Conservation (phyloP, 2,329 filamentous ascomycete genomes). For the Verticillium klebahnii region DNA sequence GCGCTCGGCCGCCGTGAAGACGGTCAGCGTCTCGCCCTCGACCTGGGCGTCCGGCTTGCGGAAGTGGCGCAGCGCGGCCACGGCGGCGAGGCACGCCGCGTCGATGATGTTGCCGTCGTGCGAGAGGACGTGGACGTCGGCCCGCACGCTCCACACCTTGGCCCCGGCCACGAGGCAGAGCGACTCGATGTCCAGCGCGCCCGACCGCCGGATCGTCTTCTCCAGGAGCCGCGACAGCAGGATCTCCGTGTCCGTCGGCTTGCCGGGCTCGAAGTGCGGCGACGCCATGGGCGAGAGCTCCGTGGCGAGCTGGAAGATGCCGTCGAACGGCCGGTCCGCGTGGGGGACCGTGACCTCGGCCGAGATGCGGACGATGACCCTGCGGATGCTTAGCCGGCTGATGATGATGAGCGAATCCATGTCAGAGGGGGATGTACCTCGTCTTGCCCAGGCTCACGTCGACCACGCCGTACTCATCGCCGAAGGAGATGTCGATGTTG, state of each 20-base stretch:
- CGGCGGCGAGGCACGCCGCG: constrained; percentile 77
- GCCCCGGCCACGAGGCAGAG: constrained; percentile 86
- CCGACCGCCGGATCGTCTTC: constrained; percentile 88
- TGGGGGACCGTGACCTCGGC: constrained; percentile 84
- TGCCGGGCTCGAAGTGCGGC: constrained; percentile 81
- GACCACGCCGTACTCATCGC: constrained; percentile 85
- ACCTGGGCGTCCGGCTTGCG: constrained; percentile 84
- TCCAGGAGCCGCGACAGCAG: constrained; percentile 86
- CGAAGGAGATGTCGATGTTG: constrained; percentile 72
- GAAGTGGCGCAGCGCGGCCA: constrained; percentile 88
- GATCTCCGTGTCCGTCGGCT: constrained; percentile 78
- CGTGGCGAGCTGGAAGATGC: constrained; percentile 86
- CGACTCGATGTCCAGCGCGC: constrained; percentile 91
- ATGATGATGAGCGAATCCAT: background rate
- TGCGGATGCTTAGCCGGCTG: constrained; percentile 31
- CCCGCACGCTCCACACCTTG: constrained; percentile 88
- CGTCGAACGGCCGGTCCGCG: constrained; percentile 87
- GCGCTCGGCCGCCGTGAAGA: constrained; percentile 79
- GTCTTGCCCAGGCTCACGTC: constrained; percentile 89
- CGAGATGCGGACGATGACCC: constrained; percentile 79
- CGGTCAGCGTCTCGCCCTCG: constrained; percentile 75
- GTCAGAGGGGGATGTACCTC: constrained; percentile 46
- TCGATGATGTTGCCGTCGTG: constrained; percentile 90
- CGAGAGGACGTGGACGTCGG: constrained; percentile 85
- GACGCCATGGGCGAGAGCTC: constrained; percentile 92